Evolutionary conservation across 306 rosid genomes (phyloP), one percentile per base, ranked within the genome.

Genomic region (Carpinus viminea): DNA sequence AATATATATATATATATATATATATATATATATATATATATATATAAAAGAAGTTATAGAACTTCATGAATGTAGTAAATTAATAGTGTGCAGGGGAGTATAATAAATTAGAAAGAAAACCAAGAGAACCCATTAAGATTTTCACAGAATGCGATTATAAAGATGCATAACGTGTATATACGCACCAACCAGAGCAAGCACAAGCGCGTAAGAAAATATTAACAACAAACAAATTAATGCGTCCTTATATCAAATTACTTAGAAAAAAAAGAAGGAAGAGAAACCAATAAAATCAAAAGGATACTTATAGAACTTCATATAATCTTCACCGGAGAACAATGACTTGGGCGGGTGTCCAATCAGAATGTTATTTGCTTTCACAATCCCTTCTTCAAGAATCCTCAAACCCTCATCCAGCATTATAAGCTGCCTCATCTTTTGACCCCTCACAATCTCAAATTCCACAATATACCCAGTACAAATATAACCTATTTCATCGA

Each of bases 381-480:
- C 71, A 38, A 65, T 65, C 50, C 71, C 71, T 65, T 65, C 71
- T 65, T 36, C 71, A 16, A 65, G 71, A 65, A 65, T 65, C 15
- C 50, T 65, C 71, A 65, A 34, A 21, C 71, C 71, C 47, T 65
- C 71, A 65, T 65, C 71, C 26, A 38, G 50, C 71, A 36, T 65
- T 65, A 65, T 20, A 38, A 65, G 4, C 71, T 8, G 71, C 71
- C 50, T 36, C 71, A 65, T 65, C 70, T 36, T 36, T 36, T 65
- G n/a, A 20, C 6, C 61, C 70, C 18, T 15, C 43, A 64, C 68
- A 61, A 61, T 28, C 68, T 61, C 18, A 61, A 61, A 61, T 8
- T 62, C 69, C 69, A 36, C 4, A 7, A 12, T 65, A 38, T 2
- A 65, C 47, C 47, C 70, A 65, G 26, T 16, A 16, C 70, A 65